A percentile compares a stretch with the other conserved stretches of the same genome.
phyloP scores from a whole-genome alignment of 495 filamentous ascomycete genomes.

The Penicillium turbatum region DNA sequence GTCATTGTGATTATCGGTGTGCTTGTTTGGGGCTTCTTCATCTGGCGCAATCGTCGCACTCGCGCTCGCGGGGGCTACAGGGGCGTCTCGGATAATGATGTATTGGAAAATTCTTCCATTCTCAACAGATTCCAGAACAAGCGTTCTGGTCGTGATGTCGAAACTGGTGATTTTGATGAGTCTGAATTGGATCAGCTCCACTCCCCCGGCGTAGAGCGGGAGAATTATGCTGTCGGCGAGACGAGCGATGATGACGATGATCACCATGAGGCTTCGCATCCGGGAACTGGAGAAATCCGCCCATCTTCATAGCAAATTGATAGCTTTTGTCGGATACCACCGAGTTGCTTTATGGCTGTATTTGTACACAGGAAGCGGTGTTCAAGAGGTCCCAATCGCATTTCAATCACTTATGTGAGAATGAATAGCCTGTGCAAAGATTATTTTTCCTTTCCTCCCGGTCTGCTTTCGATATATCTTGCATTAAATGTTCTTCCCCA shows the following conservation, averaged over 20 bases:
- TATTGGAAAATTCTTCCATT: slow-evolving; percentile 26
- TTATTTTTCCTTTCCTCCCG: too few relatives aligned
- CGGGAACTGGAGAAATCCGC: background rate
- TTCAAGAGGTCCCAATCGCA: background rate
- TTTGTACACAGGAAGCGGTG: slow-evolving; percentile 2
- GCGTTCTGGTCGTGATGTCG: slow-evolving; percentile 57
- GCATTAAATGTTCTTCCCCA: background rate
- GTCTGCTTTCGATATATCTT: background rate
- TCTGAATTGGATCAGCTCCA: slow-evolving; percentile 76
- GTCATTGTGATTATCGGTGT: slow-evolving; percentile 80
- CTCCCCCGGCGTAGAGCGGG: slow-evolving; percentile 34
- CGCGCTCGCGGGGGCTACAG: slow-evolving; percentile 44
- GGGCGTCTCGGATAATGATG: slow-evolving; percentile 35
- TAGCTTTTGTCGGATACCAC: background rate
- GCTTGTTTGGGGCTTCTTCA: slow-evolving; percentile 73
- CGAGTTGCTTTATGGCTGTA: background rate
- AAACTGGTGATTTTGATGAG: slow-evolving; percentile 88
- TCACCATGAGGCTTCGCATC: slow-evolving; percentile 11
- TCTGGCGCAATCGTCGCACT: slow-evolving; percentile 70
- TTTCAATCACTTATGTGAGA: background rate
- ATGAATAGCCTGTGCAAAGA: background rate
- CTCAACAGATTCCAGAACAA: slow-evolving; percentile 43
- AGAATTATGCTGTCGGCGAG: slow-evolving; percentile 43
- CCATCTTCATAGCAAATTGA: slow-evolving; percentile 7
- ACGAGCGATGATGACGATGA: slow-evolving; percentile 40